These are phyloP conservation scores for Fistulina hepatica DNA, from an alignment of 1,284 basidiomycete genomes.

Conservation along the genomic window DNA sequence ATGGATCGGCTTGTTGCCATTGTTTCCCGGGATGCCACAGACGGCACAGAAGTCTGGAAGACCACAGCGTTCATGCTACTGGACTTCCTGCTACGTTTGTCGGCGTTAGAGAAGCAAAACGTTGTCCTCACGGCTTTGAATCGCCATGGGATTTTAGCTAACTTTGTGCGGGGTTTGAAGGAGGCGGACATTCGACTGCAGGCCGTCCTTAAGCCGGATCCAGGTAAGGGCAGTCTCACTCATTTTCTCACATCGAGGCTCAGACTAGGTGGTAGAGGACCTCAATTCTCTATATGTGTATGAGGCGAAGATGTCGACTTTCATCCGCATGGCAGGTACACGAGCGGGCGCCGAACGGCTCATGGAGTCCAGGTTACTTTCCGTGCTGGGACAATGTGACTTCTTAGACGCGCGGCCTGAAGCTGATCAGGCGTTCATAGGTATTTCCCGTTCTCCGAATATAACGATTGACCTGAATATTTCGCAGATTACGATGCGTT, in stretches of 20 bases:
- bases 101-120: conserved; percentile 51
- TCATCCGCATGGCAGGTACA: conserved; percentile 76
- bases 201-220: conserved; percentile 78
- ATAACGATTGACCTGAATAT: neutral
- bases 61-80: conserved; percentile 85
- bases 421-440: conserved; percentile 71
- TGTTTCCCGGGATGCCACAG: conserved; percentile 86
- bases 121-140: conserved; percentile 49
- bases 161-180: conserved; percentile 77
- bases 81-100: conserved; percentile 64
- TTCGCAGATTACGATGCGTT: conserved; percentile 70
- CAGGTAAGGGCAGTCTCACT: conserved; percentile 42
- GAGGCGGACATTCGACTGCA: conserved; percentile 76
- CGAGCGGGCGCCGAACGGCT: conserved; percentile 78
- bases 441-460: no score
- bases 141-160: conserved; percentile 71
- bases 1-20: conserved; percentile 69
- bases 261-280: conserved; percentile 46
- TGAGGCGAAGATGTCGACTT: conserved; percentile 86
- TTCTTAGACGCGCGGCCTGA: conserved; percentile 80
- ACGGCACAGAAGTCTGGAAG: conserved; percentile 94
- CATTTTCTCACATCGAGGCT: conserved; percentile 5
- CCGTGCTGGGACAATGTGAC: conserved; percentile 77
- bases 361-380: conserved; percentile 70
- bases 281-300: conserved; percentile 91